These are phyloP conservation scores for Wickerhamiella dianesei DNA, from an alignment of 805 yeast genomes.

Conservation along the genomic window DNA sequence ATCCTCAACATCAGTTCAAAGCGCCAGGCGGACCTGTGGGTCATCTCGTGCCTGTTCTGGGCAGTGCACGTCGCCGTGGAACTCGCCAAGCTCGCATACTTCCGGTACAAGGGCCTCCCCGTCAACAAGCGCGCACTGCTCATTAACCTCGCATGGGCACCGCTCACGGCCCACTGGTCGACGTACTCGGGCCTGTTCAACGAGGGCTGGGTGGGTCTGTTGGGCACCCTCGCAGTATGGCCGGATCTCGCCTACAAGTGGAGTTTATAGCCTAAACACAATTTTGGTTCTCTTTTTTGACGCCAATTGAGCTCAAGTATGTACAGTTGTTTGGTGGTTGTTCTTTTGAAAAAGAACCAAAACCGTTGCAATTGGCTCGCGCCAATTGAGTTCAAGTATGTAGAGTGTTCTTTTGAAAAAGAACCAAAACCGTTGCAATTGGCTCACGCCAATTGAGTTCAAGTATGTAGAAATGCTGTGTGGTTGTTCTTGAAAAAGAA, in stretches of 20 bases:
- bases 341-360: too few species aligned
- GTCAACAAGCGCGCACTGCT: slow-evolving; percentile 17
- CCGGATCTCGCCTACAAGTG: slow-evolving; percentile 13
- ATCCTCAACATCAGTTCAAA: slow-evolving; percentile 22
- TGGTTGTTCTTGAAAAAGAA: too few species aligned
- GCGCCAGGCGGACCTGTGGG: slow-evolving; percentile 25
- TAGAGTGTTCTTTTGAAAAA: too few species aligned
- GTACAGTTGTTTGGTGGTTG: too few species aligned
- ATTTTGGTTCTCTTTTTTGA: too few species aligned
- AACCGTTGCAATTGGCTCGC: too few species aligned
- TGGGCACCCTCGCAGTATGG: slow-evolving; percentile 27
- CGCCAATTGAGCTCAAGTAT: too few species aligned
- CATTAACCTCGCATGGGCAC: slow-evolving; percentile 30
- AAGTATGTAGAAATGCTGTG: too few species aligned
- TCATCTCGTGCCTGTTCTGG: slow-evolving; percentile 27
- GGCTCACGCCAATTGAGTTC: too few species aligned
- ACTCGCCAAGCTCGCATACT: slow-evolving; percentile 18
- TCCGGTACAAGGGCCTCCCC: slow-evolving; percentile 12
- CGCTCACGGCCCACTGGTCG: slow-evolving; percentile 33
- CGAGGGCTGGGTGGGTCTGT: slow-evolving; percentile 26
- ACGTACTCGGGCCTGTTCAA: slow-evolving; percentile 24
- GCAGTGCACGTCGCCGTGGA: slow-evolving; percentile 29
- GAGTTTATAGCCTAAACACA: background rate
- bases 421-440: too few species aligned
- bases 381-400: too few species aligned